A percentile compares a stretch with the other conserved stretches of the same genome.
These are phyloP conservation scores for Cenococcum geophilum DNA, from an alignment of 495 filamentous ascomycete genomes.

Conservation along the genomic window DNA sequence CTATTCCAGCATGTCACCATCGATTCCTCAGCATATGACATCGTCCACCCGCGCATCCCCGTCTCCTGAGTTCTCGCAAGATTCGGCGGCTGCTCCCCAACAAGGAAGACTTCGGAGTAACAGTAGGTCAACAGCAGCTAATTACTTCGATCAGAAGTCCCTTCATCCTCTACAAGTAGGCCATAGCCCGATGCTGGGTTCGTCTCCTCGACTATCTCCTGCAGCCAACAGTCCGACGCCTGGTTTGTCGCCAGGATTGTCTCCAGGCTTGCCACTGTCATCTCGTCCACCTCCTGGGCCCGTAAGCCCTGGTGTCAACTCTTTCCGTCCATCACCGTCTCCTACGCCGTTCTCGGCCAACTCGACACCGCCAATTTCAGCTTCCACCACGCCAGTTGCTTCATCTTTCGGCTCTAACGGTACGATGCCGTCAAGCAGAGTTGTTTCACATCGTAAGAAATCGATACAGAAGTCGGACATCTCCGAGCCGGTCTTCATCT, in stretches of 20 bases:
- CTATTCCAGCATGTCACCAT: constrained; percentile 26
- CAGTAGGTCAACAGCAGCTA: constrained; percentile 26
- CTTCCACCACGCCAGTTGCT: constrained; percentile 35
- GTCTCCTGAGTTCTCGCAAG: constrained; percentile 13
- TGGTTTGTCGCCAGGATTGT: constrained; percentile 16
- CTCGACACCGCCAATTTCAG: constrained; percentile 51
- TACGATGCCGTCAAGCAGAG: constrained; percentile 33
- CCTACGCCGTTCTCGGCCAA: constrained; percentile 50
- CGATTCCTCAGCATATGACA: constrained; percentile 25
- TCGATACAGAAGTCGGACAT: constrained; percentile 69
- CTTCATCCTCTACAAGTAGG: constrained; percentile 30
- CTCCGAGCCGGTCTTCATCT: constrained; percentile 78
- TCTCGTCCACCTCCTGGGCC: constrained; percentile 27
- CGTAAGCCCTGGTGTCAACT: constrained; percentile 17
- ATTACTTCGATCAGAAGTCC: constrained; percentile 36
- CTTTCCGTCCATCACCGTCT: constrained; percentile 27
- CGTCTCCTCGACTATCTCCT: constrained; percentile 22
- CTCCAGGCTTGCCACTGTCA: constrained; percentile 26
- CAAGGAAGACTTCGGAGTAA: constrained; percentile 29
- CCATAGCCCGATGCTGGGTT: constrained; percentile 15
- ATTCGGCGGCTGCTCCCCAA: constrained; percentile 8
- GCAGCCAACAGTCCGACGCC: constrained; percentile 15
- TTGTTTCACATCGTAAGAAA: constrained; percentile 49
- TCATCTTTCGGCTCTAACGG: constrained; percentile 26
- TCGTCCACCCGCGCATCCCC: constrained; percentile 15